phyloP scores from a whole-genome alignment of 1,284 basidiomycete genomes.

The Cutaneotrichosporon dermatis region DNA sequence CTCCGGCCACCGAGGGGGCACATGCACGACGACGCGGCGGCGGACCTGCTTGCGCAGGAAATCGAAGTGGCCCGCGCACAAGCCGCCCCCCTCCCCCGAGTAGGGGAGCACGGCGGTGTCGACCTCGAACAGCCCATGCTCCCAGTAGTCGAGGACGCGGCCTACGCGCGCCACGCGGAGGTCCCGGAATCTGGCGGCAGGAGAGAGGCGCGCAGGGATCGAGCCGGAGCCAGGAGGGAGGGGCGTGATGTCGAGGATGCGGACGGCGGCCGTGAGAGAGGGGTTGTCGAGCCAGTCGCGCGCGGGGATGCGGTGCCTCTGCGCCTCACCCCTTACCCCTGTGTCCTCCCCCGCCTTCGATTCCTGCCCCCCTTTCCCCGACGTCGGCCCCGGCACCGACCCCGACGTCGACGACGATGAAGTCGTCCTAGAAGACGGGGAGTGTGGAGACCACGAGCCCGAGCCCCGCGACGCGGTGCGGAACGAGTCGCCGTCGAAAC shows the following conservation, averaged over 20 bases:
- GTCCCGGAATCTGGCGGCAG: neutral
- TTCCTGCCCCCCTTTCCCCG: no score
- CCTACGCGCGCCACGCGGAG: neutral
- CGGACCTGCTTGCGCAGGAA: neutral
- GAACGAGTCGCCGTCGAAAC: no score
- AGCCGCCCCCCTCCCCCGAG: neutral
- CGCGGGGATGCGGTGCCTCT: neutral
- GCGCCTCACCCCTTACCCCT: no score
- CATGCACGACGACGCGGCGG: neutral
- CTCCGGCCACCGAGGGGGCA: neutral
- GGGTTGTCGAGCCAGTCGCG: neutral
- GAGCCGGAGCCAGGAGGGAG: neutral
- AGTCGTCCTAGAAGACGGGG: no score
- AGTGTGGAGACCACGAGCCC: no score
- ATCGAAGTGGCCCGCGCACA: neutral
- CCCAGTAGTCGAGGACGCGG: constrained; percentile 1
- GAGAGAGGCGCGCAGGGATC: neutral
- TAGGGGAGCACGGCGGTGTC: neutral
- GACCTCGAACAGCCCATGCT: neutral
- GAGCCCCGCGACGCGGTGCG: no score
- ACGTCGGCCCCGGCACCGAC: no score
- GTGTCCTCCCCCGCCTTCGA: no score
- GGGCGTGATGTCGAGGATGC: neutral
- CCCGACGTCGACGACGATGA: no score
- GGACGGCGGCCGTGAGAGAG: neutral